Percentiles rank a stretch among this genome's conserved stretches.
Conservation (phyloP, 2,329 filamentous ascomycete genomes). For the Stylonectria norvegica region DNA sequence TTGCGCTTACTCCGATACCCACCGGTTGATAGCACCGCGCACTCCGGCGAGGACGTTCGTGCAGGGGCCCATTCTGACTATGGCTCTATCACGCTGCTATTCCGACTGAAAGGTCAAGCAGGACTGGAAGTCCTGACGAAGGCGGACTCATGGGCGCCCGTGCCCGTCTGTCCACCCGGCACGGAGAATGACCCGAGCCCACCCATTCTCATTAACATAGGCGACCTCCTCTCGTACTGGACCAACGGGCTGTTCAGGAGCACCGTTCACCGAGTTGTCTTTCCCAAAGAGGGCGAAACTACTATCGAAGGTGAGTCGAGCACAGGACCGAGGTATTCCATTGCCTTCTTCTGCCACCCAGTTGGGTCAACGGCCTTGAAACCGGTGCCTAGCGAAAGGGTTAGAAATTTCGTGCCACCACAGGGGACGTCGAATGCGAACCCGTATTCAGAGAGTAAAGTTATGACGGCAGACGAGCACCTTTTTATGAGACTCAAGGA, state of each 20-base stretch:
- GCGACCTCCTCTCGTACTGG: conserved; percentile 76
- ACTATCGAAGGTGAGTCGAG: conserved; percentile 44
- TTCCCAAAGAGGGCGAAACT: conserved; percentile 39
- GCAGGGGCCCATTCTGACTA: conserved; percentile 94
- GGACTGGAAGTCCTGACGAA: conserved; percentile 77
- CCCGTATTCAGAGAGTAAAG: conserved; percentile 50
- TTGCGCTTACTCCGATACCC: conserved; percentile 74
- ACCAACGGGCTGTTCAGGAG: conserved; percentile 82
- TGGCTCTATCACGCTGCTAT: conserved; percentile 68
- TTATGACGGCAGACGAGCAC: conserved; percentile 63
- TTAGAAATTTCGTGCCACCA: conserved; percentile 40
- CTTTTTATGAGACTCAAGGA: conserved; percentile 58
- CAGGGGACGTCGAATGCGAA: conserved; percentile 36
- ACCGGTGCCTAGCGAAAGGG: conserved; percentile 58
- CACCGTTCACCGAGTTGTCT: conserved; percentile 86
- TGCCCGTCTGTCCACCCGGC: conserved; percentile 61
- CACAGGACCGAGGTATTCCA: conserved; percentile 56
- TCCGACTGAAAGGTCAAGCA: conserved; percentile 79
- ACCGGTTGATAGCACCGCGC: conserved; percentile 41
- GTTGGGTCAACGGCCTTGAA: conserved; percentile 50
- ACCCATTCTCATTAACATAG: conserved; percentile 79
- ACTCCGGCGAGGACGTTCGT: conserved; percentile 62
- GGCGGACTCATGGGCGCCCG: conserved; percentile 56
- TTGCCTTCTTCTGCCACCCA: conserved; percentile 68
- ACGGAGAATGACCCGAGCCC: conserved; percentile 57